A percentile compares a stretch with the other conserved stretches of the same genome.
These are phyloP conservation scores for Carex pumila DNA, from an alignment of 176 grass and related monocot species.

Conservation along the genomic window DNA sequence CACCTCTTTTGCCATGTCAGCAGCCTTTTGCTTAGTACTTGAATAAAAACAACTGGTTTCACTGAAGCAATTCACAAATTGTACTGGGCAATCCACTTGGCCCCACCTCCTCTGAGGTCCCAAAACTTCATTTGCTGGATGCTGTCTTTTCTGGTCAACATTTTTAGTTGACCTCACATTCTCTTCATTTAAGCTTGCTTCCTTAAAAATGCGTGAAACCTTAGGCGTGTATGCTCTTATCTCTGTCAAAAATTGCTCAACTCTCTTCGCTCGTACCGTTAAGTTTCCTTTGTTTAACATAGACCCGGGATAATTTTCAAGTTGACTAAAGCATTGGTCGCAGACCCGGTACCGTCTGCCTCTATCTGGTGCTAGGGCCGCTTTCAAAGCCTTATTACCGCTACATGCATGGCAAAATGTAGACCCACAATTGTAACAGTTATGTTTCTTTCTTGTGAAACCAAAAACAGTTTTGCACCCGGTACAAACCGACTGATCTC, in stretches of 20 bases:
- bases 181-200: constrained; percentile 39
- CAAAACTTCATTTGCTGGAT: not conserved
- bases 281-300: constrained; percentile 24
- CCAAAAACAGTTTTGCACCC: constrained; percentile 70
- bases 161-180: constrained; percentile 29
- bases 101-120: constrained; percentile 62
- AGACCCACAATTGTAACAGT: constrained; percentile 89
- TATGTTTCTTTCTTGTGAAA: constrained; percentile 84
- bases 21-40: constrained; percentile 3
- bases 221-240: constrained; percentile 54
- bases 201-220: constrained; percentile 51
- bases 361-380: constrained; percentile 60
- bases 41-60: not conserved
- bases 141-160: constrained; percentile 25
- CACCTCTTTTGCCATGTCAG: constrained; percentile 4
- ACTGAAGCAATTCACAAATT: constrained; percentile 27
- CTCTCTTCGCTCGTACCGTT: constrained; percentile 32
- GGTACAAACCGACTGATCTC: constrained; percentile 65
- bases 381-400: constrained; percentile 51
- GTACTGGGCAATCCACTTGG: constrained; percentile 56
- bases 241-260: constrained; percentile 35
- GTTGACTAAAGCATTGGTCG: constrained; percentile 57
- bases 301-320: constrained; percentile 35
- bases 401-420: constrained; percentile 80
- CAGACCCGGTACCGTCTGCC: constrained; percentile 70